Conservation (phyloP, 345 rosid genomes). For the Brassica rapa region DNA sequence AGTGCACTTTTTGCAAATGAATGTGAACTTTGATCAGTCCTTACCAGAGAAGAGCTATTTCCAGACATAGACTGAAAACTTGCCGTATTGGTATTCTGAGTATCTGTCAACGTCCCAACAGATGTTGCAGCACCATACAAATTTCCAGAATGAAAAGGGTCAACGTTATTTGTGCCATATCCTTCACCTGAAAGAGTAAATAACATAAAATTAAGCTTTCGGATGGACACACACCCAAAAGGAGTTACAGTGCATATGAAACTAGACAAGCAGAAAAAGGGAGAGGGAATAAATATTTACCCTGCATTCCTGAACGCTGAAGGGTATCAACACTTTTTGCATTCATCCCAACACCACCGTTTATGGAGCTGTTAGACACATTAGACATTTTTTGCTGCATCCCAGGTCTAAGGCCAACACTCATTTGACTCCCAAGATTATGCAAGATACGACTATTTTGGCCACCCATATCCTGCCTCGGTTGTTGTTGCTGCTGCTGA, state of each 20-base stretch:
- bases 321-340: slow-evolving; percentile 61
- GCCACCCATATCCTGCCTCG: slow-evolving; percentile 64
- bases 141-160: slow-evolving; percentile 67
- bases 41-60: slow-evolving; percentile 53
- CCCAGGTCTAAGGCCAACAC: slow-evolving; percentile 69
- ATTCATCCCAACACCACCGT: slow-evolving; percentile 70
- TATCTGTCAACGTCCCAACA: slow-evolving; percentile 57
- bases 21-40: slow-evolving; percentile 54
- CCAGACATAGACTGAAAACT: slow-evolving; percentile 63
- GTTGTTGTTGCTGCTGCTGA: slow-evolving; percentile 51
- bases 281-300: slow-evolving; percentile 46
- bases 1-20: slow-evolving; percentile 48
- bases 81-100: slow-evolving; percentile 59
- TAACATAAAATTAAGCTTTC: neutral
- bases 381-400: slow-evolving; percentile 76
- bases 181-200: slow-evolving; percentile 68
- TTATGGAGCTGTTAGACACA: slow-evolving; percentile 66
- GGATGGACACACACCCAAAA: slow-evolving; percentile 3
- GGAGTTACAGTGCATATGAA: slow-evolving; percentile 12
- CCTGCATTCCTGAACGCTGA: slow-evolving; percentile 62
- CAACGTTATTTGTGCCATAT: slow-evolving; percentile 61
- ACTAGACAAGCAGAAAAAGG: slow-evolving; percentile 13
- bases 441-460: slow-evolving; percentile 77
- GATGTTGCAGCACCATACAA: slow-evolving; percentile 62
- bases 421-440: slow-evolving; percentile 76